Evolutionary conservation across 768 basidiomycete genomes (phyloP), one percentile per base, ranked within the genome.

Genomic region (Pleurotus citrinopileatus): DNA sequence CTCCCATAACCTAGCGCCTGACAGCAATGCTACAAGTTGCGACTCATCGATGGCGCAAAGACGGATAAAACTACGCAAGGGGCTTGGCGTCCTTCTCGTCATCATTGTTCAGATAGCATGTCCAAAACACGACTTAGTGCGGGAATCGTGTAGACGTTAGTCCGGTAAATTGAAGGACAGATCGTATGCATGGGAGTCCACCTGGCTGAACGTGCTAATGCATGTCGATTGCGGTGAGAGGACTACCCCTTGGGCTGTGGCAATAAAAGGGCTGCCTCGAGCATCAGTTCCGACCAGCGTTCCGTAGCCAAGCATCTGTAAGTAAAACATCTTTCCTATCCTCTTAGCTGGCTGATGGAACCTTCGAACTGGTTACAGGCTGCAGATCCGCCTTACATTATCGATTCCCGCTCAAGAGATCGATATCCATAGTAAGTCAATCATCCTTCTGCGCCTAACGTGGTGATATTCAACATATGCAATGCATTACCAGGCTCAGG

Each of bases 331-430:
- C 36, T n/a, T 37, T 15, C 13, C 32, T 17, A 36, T 20, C 48
- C 17, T 20, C 20, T 34, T 36, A 36, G 17, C 26, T 36, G 7
- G 26, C 27, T 29, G 23, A 26, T 26, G n/a, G 29, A 13, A 32
- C 7, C 29, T 32, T 32, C 7, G 6, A 32, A 6, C 13, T 6
- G 29, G 29, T 32, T 32, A 6, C 5, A 40, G 38, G 38, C 25
- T 47, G 5, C 29, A 50, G 48, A 23, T 36, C 32, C 48, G 48
- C 34, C 48, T 36, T 17, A 10, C 15, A 50, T 36, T 50, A 50
- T 50, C 48, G 48, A 50, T 36, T 50, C 48, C 32, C 32, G 19
- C 15, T 34, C 32, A n/a, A 50, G 48, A 44, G 48, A 50, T 50
- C 48, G 48, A 20, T 50, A 50, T 44, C 42, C 7, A 26, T 50